Evolutionary conservation across 257 asterid species (phyloP), one percentile per base, ranked within the genome.

Genomic region (Nemophila menziesii): DNA sequence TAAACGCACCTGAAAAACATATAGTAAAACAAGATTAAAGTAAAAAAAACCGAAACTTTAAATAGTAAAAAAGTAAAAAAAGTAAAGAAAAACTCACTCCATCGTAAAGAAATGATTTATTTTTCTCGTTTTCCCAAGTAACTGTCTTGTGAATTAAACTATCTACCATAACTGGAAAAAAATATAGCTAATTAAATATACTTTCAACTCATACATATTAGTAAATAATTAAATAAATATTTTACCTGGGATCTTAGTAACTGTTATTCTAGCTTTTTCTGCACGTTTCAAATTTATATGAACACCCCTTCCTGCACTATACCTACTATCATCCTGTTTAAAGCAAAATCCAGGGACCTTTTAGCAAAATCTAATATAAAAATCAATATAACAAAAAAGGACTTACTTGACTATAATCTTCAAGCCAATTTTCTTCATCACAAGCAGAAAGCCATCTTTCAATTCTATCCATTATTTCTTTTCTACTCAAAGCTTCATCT

Each of bases 351-450:
- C n/a, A n/a, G n/a, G n/a, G n/a, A n/a, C n/a, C n/a, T n/a, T n/a
- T n/a, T n/a, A n/a, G n/a, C n/a, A n/a, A n/a, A n/a, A n/a, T n/a
- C n/a, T n/a, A 20, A n/a, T 11, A 38, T 17, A 38, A 38, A 12
- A n/a, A 38, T 38, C 43, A 38, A n/a, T 38, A 38, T n/a, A n/a
- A n/a, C n/a, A n/a, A n/a, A n/a, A n/a, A n/a, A n/a, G n/a, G n/a
- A 20, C 82, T 69, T 69, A 83, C 97, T 33, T 49, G 77, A 60
- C 66, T 78, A 67, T 83, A 87, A 52, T 78, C 83, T 63, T 80
- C 82, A 37, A 87, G 95, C 97, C 97, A 87, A 56, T 75, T 87
- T 63, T 87, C 97, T 69, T 87, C 97, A 20, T 80, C 89, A 46
- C 95, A 87, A 16, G 95, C 89, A 55, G 78, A 64, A 65, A 89